Evolutionary conservation across 257 asterid species (phyloP), one percentile per base, ranked within the genome.

Genomic region (Solanum commersonii): DNA sequence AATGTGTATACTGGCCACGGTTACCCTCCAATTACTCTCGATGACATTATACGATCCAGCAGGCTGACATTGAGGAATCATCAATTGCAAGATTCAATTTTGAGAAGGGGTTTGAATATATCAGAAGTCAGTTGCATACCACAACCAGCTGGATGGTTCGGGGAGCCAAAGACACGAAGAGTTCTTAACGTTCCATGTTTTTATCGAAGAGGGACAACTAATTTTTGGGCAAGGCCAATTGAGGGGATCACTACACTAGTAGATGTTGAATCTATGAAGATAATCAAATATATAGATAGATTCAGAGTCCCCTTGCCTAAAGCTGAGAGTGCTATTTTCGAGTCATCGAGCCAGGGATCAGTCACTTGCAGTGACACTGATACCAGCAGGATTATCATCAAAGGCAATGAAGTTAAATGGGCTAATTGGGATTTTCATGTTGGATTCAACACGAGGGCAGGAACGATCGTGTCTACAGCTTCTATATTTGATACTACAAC

Each of bases 181-280:
- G 86, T 91, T 78, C 88, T 94, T 4, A 90, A 90, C 72, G 88
- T 92, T 4, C 87, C 98, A 5, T 95, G 98, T 52, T 95, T 91
- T 49, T 95, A 94, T 78, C 90, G 96, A 4, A 87, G 90, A 11
- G 95, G 95, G 25, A 95, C 94, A 6, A 85, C 91, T 68, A 94
- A 94, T 86, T 87, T 95, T 16, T 95, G 98, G 98, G 94, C 95
- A 27, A 91, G 96, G 90, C 97, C 98, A 12, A 89, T 95, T 31
- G 91, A 88, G 70, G 98, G 98, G 73, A 87, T 95, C 82, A 87
- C 84, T 74, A 73, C 95, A 46, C 67, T 90, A 31, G 60, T 95
- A 2, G 96, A 94, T 85, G 91, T 93, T 16, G 98, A 95, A 52
- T 86, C 84, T 6, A 86, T 85, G 89, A 63, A 91, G 87, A 93